Percentiles rank a stretch among this genome's conserved stretches.
Evolutionary conservation across 2,329 filamentous ascomycete genomes (phyloP).

Genomic region (Talaromyces pinophilus): DNA sequence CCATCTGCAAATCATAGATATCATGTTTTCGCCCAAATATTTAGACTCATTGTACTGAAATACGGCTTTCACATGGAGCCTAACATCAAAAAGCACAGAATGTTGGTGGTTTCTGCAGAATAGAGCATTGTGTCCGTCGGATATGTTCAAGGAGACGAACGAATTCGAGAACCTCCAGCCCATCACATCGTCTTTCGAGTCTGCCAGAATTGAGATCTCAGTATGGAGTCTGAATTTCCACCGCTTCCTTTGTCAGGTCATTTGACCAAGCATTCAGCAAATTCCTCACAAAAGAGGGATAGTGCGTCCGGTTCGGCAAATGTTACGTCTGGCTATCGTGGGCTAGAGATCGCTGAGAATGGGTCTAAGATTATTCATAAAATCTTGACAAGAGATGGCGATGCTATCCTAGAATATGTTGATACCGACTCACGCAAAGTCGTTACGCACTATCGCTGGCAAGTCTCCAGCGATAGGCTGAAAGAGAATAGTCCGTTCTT

Average conservation of each 20-base stretch:
- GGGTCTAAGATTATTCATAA: conserved; percentile 21
- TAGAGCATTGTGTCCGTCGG: neutral
- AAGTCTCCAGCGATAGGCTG: conserved; percentile 37
- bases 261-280: neutral
- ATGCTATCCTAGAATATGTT: conserved; percentile 41
- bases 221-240: conserved; percentile 32
- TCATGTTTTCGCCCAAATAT: neutral
- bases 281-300: conserved; percentile 12
- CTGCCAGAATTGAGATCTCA: neutral
- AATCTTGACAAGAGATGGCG: conserved; percentile 34
- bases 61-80: neutral
- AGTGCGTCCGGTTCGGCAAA: neutral
- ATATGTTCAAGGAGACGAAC: neutral
- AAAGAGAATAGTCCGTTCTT: conserved; percentile 43
- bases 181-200: neutral
- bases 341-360: conserved; percentile 13
- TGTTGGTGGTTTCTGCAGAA: neutral
- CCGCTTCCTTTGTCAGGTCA: conserved; percentile 25
- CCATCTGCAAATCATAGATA: neutral
- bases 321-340: neutral
- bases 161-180: neutral
- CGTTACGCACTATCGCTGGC: conserved; percentile 32
- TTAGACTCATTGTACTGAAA: no score
- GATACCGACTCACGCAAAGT: conserved; percentile 19
- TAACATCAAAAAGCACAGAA: neutral